Conservation (phyloP, 805 yeast species). For the Saccharomycopsis vini region DNA sequence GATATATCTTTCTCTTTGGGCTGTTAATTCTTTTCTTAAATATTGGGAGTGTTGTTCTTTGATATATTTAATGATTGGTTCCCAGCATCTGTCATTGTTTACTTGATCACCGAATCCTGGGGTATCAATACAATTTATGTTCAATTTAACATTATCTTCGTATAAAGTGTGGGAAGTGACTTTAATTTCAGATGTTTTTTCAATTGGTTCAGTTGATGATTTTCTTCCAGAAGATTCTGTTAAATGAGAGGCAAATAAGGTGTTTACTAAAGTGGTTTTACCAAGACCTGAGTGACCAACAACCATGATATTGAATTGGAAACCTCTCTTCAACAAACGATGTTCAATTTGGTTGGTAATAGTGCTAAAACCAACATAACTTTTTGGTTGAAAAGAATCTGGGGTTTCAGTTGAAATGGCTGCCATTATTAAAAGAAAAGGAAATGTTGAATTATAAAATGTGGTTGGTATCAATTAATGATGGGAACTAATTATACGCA, state of each 20-base stretch:
- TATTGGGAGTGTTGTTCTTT: slow-evolving; percentile 91
- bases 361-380: slow-evolving; percentile 93
- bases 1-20: slow-evolving; percentile 77
- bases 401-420: too few species aligned
- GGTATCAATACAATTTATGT: slow-evolving; percentile 85
- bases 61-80: slow-evolving; percentile 86
- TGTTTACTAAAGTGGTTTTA: slow-evolving; percentile 84
- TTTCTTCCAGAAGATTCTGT: slow-evolving; percentile 68
- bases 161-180: slow-evolving; percentile 58
- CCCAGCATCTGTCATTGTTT: slow-evolving; percentile 94
- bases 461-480: too few species aligned
- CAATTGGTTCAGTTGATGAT: slow-evolving; percentile 58
- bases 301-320: slow-evolving; percentile 87
- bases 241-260: slow-evolving; percentile 78
- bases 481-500: too few species aligned
- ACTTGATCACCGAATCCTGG: slow-evolving; percentile 98
- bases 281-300: slow-evolving; percentile 95
- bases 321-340: slow-evolving; percentile 83
- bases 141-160: slow-evolving; percentile 83
- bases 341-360: slow-evolving; percentile 93
- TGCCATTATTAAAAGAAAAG: too few species aligned
- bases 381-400: slow-evolving; percentile 49
- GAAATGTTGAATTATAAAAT: too few species aligned
- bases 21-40: slow-evolving; percentile 88
- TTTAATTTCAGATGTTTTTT: slow-evolving; percentile 79